Evolutionary conservation across 371 early-diverging fungal genomes (phyloP).

Genomic region (Encephalitozoon cuniculi): DNA sequence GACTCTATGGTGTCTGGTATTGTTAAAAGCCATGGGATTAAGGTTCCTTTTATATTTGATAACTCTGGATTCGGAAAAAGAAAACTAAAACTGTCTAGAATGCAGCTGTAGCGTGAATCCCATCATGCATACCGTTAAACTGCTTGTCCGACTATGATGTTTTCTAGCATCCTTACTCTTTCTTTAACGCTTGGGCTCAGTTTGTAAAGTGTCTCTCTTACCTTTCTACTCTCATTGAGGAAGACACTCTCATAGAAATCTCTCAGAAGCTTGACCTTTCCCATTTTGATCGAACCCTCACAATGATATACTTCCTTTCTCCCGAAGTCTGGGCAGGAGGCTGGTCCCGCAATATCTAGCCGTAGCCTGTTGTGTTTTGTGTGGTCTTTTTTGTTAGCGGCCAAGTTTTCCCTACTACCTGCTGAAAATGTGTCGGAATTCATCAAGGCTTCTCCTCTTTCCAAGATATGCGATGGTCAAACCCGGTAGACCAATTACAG

Average conservation of each 20-base stretch:
- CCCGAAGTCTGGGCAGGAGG: background rate
- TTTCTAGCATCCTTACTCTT: background rate
- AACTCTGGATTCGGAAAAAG: background rate
- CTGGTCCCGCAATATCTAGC: background rate
- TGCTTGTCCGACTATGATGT: background rate
- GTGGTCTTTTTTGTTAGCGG: background rate
- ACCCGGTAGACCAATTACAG: background rate
- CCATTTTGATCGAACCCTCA: background rate
- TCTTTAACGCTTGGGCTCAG: background rate
- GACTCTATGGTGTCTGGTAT: background rate
- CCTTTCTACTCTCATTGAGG: background rate
- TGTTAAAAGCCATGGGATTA: background rate
- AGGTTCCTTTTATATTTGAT: constrained; percentile 28
- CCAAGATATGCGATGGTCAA: background rate
- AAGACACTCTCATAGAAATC: background rate
- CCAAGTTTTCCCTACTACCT: background rate
- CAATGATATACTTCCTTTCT: background rate
- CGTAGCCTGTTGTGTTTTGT: background rate
- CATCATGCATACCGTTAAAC: background rate
- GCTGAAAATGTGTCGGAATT: background rate
- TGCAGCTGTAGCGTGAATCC: background rate
- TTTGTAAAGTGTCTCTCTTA: background rate
- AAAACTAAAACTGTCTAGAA: constrained; percentile 1
- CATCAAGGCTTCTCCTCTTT: background rate
- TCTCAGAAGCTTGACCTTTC: background rate